Evolutionary conservation across 495 filamentous ascomycete genomes (phyloP).

Genomic region (Tuber umbilicatum): DNA sequence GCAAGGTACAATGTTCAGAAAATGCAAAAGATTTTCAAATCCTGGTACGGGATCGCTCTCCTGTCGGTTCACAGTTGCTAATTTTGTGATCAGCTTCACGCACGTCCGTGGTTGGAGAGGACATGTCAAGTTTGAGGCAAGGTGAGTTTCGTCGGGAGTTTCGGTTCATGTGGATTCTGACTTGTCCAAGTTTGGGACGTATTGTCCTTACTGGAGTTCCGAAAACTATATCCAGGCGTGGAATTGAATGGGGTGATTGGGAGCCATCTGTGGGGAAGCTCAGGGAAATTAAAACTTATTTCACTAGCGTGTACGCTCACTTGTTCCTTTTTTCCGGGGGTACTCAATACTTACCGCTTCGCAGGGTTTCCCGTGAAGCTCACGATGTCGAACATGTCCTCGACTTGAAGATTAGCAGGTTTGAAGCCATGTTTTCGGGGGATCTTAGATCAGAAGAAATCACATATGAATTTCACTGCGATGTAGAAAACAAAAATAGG

Average conservation of each 20-base stretch:
- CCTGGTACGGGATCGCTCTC: neutral
- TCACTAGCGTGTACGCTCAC: constrained; percentile 30
- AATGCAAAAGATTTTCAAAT: neutral
- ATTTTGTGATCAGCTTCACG: constrained; percentile 16
- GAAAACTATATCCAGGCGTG: constrained; percentile 17
- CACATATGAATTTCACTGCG: constrained; percentile 36
- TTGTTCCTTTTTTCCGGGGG: neutral
- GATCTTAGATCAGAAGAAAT: constrained; percentile 21
- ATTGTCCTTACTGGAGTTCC: constrained; percentile 31
- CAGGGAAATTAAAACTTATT: constrained; percentile 22
- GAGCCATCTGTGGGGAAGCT: constrained; percentile 17
- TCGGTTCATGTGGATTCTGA: constrained; percentile 7
- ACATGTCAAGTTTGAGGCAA: constrained; percentile 32
- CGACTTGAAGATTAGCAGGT: constrained; percentile 32
- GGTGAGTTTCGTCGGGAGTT: constrained; percentile 11
- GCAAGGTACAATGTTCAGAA: neutral
- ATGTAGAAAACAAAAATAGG: constrained; percentile 31
- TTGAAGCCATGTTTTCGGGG: constrained; percentile 30
- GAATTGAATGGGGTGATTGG: constrained; percentile 34
- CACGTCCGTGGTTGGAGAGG: constrained; percentile 30
- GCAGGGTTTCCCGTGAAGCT: constrained; percentile 31
- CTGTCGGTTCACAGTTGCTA: neutral
- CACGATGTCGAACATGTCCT: constrained; percentile 31
- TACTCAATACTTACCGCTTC: constrained; percentile 14
- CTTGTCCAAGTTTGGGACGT: constrained; percentile 28